phyloP scores from a whole-genome alignment of 2,329 filamentous ascomycete genomes.

The Clonostachys solani region DNA sequence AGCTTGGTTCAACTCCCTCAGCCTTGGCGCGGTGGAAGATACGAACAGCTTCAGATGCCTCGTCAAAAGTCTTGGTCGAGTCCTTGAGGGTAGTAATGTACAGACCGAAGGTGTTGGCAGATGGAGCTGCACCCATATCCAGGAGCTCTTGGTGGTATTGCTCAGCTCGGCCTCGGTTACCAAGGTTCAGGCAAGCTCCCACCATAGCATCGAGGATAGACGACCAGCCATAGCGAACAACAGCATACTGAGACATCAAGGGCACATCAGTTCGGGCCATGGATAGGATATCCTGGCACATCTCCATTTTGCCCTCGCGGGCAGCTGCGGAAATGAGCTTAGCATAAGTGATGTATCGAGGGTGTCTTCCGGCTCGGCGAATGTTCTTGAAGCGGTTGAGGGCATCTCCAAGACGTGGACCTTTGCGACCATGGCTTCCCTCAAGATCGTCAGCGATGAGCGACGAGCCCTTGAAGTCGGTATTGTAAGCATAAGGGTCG shows the following conservation, averaged over 20 bases:
- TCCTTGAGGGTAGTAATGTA: conserved; percentile 99
- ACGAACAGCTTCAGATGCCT: conserved; percentile 93
- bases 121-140: conserved; percentile 85
- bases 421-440: conserved; percentile 68
- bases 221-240: conserved; percentile 93
- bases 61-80: conserved; percentile 94
- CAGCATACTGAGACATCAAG: conserved; percentile 74
- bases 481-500: conserved; percentile 86
- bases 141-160: conserved; percentile 89
- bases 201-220: conserved; percentile 97
- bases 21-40: conserved; percentile 93
- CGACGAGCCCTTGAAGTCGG: conserved; percentile 90
- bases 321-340: conserved; percentile 91
- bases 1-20: conserved; percentile 92
- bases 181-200: conserved; percentile 79
- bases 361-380: conserved; percentile 84
- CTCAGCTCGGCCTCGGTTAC: conserved; percentile 75
- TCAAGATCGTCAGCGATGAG: conserved; percentile 88
- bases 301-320: conserved; percentile 74
- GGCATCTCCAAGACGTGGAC: conserved; percentile 73
- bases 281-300: conserved; percentile 80
- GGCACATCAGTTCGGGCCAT: conserved; percentile 91
- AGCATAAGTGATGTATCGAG: conserved; percentile 93
- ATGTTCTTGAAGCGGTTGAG: conserved; percentile 86
- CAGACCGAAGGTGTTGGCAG: conserved; percentile 94